These are phyloP conservation scores for Flaveria floridana DNA, from an alignment of 140 eudicot species.

Conservation along the genomic window DNA sequence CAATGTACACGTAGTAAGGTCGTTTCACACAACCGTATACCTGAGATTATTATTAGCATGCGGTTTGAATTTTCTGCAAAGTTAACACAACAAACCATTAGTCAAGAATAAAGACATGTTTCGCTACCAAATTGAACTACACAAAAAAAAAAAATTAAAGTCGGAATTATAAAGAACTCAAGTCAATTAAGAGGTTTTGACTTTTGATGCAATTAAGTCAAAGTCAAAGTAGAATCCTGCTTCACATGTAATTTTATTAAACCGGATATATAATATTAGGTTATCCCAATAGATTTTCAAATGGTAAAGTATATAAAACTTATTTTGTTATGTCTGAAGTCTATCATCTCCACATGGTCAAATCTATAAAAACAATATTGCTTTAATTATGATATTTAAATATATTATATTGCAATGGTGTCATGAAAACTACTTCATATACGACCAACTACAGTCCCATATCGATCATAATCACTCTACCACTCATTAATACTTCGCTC, in stretches of 20 bases:
- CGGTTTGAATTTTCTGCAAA: not conserved
- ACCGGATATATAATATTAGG: too few relatives aligned
- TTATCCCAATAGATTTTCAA: not conserved
- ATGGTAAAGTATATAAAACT: not conserved
- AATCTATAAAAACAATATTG: not conserved
- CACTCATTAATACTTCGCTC: not conserved
- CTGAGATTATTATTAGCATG: not conserved
- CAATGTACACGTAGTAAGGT: not conserved
- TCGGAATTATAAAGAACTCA: not conserved
- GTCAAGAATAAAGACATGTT: not conserved
- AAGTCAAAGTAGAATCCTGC: slow-evolving; percentile 19
- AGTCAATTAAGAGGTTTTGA: not conserved
- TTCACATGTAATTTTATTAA: too few relatives aligned
- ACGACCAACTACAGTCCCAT: not conserved
- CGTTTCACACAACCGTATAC: not conserved
- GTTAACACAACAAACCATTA: too few relatives aligned
- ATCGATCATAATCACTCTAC: not conserved
- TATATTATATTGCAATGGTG: not conserved
- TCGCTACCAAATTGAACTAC: not conserved
- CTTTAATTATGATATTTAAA: not conserved
- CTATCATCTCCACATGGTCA: not conserved
- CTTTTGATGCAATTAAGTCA: slow-evolving; percentile 14
- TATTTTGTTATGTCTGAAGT: not conserved
- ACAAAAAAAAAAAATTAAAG: not conserved
- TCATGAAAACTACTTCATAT: slow-evolving; percentile 19